phyloP scores from a whole-genome alignment of 768 basidiomycete species.

The Leccinum incarnatum region DNA sequence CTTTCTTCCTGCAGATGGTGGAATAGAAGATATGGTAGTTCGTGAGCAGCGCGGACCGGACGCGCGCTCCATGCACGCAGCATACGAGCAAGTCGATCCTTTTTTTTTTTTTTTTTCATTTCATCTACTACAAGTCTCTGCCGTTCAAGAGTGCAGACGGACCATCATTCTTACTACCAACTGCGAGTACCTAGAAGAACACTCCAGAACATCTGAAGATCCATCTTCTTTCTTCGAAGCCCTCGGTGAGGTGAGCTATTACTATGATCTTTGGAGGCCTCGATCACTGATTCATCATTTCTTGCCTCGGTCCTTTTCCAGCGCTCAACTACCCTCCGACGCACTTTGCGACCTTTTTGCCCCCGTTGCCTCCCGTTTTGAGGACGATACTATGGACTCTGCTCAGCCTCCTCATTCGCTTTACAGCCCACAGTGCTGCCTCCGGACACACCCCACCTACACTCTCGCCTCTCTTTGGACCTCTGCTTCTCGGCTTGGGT shows the following conservation, averaged over 20 bases:
- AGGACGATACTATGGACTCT: slow-evolving; percentile 65
- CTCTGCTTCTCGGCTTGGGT: slow-evolving; percentile 82
- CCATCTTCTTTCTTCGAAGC: too few species aligned
- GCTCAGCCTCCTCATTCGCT: slow-evolving; percentile 75
- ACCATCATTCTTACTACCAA: too few species aligned
- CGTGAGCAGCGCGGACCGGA: slow-evolving; percentile 31
- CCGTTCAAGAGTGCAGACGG: too few species aligned
- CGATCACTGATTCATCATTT: slow-evolving; percentile 18
- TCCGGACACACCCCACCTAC: slow-evolving; percentile 92
- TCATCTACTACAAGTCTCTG: too few species aligned
- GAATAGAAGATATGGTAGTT: slow-evolving; percentile 42
- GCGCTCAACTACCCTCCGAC: slow-evolving; percentile 66
- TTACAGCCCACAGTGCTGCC: slow-evolving; percentile 78
- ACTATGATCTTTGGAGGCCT: slow-evolving; percentile 10
- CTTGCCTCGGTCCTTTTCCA: slow-evolving; percentile 10
- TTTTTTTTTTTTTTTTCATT: too few species aligned
- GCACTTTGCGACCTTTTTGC: slow-evolving; percentile 71
- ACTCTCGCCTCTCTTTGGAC: slow-evolving; percentile 86
- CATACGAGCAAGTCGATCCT: slow-evolving; percentile 39
- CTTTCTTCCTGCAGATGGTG: slow-evolving; percentile 37
- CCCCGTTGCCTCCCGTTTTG: slow-evolving; percentile 48
- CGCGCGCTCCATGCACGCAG: slow-evolving; percentile 39
- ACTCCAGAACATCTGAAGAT: too few species aligned
- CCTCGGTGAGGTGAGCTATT: too few species aligned
- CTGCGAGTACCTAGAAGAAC: too few species aligned